Conservation (phyloP, 2,329 filamentous ascomycete species). For the Alternaria ventricosa region DNA sequence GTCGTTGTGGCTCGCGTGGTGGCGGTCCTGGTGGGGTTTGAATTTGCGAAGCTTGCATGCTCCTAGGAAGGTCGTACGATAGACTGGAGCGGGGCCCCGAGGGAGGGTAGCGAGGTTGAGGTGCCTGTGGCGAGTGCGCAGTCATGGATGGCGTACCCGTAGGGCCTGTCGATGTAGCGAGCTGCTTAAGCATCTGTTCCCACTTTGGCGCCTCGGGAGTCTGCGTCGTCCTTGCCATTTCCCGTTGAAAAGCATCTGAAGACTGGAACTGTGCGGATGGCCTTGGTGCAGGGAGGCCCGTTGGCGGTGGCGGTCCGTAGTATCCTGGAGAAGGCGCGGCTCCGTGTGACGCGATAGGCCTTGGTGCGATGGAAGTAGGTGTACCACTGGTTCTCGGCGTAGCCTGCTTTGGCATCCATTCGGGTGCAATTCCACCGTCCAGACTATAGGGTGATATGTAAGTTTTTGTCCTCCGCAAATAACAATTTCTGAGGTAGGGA, state of each 20-base stretch:
- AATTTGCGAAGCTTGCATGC: constrained; percentile 15
- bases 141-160: constrained; percentile 11
- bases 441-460: constrained; percentile 57
- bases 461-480: constrained; percentile 53
- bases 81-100: constrained; percentile 18
- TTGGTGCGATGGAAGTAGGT: constrained; percentile 22
- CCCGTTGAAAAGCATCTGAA: constrained; percentile 53
- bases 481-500: constrained; percentile 55
- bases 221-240: constrained; percentile 40
- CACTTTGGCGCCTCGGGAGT: constrained; percentile 36
- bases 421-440: constrained; percentile 50
- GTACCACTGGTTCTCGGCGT: constrained; percentile 7
- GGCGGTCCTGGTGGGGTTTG: constrained; percentile 22
- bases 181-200: constrained; percentile 45
- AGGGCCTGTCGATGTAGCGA: constrained; percentile 29
- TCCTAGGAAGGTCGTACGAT: constrained; percentile 21
- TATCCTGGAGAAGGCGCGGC: constrained; percentile 12
- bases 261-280: constrained; percentile 52
- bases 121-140: constrained; percentile 14
- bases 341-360: constrained; percentile 15
- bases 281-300: constrained; percentile 25
- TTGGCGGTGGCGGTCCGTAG: constrained; percentile 15
- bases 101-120: constrained; percentile 24
- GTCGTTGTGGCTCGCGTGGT: constrained; percentile 30
- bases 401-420: constrained; percentile 46